Conservation (phyloP, 1,284 basidiomycete genomes). For the Puccinia novopanici region DNA sequence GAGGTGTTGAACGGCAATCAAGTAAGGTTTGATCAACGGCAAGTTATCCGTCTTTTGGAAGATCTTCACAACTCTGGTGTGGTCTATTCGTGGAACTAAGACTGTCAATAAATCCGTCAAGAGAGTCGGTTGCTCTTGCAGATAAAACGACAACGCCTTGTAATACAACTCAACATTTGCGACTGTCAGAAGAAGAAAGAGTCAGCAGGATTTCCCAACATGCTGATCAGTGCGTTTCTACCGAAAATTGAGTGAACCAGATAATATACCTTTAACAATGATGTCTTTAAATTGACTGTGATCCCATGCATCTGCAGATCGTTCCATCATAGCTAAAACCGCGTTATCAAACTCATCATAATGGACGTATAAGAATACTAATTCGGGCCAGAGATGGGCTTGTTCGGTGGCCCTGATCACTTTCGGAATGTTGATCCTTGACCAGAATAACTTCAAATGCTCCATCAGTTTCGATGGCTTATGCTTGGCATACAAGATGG, state of each 20-base stretch:
- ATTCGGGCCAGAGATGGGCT: slow-evolving; percentile 97
- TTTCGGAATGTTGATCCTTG: slow-evolving; percentile 86
- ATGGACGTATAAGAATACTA: slow-evolving; percentile 97
- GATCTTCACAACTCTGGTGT: slow-evolving; percentile 89
- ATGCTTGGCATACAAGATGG: slow-evolving; percentile 96
- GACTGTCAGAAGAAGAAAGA: slow-evolving; percentile 61
- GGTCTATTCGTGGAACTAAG: slow-evolving; percentile 88
- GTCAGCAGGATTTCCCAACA: background rate
- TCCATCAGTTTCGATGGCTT: slow-evolving; percentile 97
- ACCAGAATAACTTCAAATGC: slow-evolving; percentile 95
- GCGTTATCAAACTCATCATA: slow-evolving; percentile 94
- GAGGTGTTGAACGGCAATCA: slow-evolving; percentile 92
- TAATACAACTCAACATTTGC: slow-evolving; percentile 77
- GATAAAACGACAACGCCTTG: slow-evolving; percentile 75
- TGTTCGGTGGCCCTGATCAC: slow-evolving; percentile 93
- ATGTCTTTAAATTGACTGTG: slow-evolving; percentile 99
- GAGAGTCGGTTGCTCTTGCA: slow-evolving; percentile 88
- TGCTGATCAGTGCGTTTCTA: background rate
- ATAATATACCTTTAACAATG: slow-evolving; percentile 68
- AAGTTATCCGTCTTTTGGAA: slow-evolving; percentile 83
- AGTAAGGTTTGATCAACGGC: slow-evolving; percentile 90
- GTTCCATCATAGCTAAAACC: slow-evolving; percentile 96
- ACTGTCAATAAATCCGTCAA: slow-evolving; percentile 91
- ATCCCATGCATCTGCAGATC: slow-evolving; percentile 94
- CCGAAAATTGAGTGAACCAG: background rate